Evolutionary conservation across 495 filamentous ascomycete genomes (phyloP).

Genomic region (Neurospora sp.): DNA sequence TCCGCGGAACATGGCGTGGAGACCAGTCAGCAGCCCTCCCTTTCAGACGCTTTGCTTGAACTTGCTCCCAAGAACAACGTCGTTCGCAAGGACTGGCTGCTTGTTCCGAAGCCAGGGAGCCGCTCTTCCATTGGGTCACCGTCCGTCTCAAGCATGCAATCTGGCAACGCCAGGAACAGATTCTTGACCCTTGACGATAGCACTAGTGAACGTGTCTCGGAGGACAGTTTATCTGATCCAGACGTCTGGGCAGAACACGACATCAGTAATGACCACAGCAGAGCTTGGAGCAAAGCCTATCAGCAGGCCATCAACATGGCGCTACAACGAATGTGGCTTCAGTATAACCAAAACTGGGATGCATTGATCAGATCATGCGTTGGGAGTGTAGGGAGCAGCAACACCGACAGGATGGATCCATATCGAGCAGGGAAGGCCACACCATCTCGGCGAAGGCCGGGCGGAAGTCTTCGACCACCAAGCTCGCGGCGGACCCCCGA

Average conservation of each 20-base stretch:
- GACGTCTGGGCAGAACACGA: slow-evolving; percentile 10
- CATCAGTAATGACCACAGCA: neutral
- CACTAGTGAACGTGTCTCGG: slow-evolving; percentile 10
- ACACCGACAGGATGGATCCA: neutral
- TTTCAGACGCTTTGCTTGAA: neutral
- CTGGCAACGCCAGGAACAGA: slow-evolving; percentile 1
- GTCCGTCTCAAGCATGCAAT: slow-evolving; percentile 14
- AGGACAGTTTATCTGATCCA: slow-evolving; percentile 19
- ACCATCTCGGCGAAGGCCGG: neutral
- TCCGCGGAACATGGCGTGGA: neutral
- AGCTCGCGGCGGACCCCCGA: neutral
- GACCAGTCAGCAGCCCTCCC: neutral
- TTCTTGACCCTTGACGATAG: slow-evolving; percentile 7
- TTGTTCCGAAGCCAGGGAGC: neutral
- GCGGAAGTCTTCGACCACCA: slow-evolving; percentile 2
- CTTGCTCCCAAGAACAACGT: neutral
- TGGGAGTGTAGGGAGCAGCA: slow-evolving; percentile 4
- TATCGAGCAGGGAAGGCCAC: slow-evolving; percentile 5
- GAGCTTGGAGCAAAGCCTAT: slow-evolving; percentile 5
- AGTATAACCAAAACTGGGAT: slow-evolving; percentile 18
- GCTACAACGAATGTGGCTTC: slow-evolving; percentile 12
- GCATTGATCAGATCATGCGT: slow-evolving; percentile 8
- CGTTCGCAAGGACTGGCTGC: neutral
- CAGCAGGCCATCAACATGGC: slow-evolving; percentile 6
- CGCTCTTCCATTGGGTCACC: slow-evolving; percentile 3